Conservation (phyloP, 495 filamentous ascomycete genomes). For the Bombardia bombarda region DNA sequence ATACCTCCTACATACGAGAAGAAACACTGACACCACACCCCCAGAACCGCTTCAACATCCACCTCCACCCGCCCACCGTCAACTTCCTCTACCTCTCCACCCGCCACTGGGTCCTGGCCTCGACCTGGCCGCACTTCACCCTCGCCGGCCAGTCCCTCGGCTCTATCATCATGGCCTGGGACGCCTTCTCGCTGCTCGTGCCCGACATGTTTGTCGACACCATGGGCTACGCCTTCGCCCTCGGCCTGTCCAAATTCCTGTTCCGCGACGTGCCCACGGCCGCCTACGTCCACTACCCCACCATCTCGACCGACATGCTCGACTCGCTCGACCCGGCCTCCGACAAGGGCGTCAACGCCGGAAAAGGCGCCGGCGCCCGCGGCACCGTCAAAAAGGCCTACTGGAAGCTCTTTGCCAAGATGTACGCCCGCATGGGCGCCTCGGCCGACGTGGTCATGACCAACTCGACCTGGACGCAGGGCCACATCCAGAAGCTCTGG, state of each 20-base stretch:
- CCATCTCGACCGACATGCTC: conserved; percentile 98
- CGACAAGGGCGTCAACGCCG: conserved; percentile 75
- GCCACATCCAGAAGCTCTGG: conserved; percentile 78
- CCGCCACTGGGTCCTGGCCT: conserved; percentile 72
- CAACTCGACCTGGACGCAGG: conserved; percentile 89
- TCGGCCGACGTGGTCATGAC: conserved; percentile 91
- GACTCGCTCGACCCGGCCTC: conserved; percentile 64
- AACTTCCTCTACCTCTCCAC: conserved; percentile 85
- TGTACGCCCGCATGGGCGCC: conserved; percentile 75
- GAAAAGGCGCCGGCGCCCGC: conserved; percentile 59
- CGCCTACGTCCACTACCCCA: conserved; percentile 96
- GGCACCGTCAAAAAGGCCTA: conserved; percentile 67
- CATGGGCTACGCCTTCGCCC: conserved; percentile 92
- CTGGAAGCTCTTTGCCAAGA: conserved; percentile 74
- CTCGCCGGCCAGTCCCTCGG: conserved; percentile 89
- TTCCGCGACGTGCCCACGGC: conserved; percentile 77
- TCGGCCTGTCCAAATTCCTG: conserved; percentile 72
- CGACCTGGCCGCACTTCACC: conserved; percentile 86
- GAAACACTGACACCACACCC: background rate
- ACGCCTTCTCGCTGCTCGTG: conserved; percentile 85
- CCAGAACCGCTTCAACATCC: conserved; percentile 87
- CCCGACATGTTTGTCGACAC: conserved; percentile 96
- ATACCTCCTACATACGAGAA: background rate
- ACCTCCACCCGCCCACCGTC: conserved; percentile 73
- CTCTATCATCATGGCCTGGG: conserved; percentile 76